phyloP scores from a whole-genome alignment of 768 basidiomycete species.

The Boletus patriciae region DNA sequence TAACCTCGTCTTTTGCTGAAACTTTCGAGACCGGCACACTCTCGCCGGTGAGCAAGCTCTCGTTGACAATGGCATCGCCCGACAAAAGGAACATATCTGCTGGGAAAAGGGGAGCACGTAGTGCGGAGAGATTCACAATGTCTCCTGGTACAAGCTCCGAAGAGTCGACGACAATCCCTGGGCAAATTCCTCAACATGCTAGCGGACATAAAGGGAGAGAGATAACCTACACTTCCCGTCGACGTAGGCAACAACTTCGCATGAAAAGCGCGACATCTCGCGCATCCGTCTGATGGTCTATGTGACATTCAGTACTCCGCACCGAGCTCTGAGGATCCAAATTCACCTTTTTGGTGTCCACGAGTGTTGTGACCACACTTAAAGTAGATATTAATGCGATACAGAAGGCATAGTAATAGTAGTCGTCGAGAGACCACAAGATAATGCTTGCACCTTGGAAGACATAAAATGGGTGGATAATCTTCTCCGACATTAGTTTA shows the following conservation, averaged over 20 bases:
- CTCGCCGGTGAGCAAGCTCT: conserved; percentile 99
- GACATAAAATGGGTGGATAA: conserved; percentile 97
- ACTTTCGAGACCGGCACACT: conserved; percentile 95
- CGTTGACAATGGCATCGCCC: conserved; percentile 97
- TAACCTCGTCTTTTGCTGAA: conserved; percentile 77
- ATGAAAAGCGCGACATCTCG: conserved; percentile 91
- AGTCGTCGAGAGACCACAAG: conserved; percentile 93
- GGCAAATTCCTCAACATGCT: conserved; percentile 3
- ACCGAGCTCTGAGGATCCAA: neutral
- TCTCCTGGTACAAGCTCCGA: conserved; percentile 87
- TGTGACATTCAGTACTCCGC: conserved; percentile 3
- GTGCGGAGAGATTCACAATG: conserved; percentile 82
- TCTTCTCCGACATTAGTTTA: conserved; percentile 40
- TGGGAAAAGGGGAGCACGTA: conserved; percentile 72
- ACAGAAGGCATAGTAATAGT: conserved; percentile 96
- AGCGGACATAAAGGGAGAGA: neutral
- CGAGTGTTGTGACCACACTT: conserved; percentile 80
- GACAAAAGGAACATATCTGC: conserved; percentile 91
- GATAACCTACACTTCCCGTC: conserved; percentile 66
- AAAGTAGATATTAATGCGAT: conserved; percentile 88
- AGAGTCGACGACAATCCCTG: conserved; percentile 76
- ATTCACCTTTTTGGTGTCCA: conserved; percentile 87
- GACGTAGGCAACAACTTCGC: conserved; percentile 66
- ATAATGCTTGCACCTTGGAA: conserved; percentile 96
- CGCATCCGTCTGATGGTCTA: conserved; percentile 93